Percentiles rank a stretch among this genome's conserved stretches.
These are phyloP conservation scores for Fusarium devonianum DNA, from an alignment of 2,329 filamentous ascomycete genomes.

Conservation along the genomic window DNA sequence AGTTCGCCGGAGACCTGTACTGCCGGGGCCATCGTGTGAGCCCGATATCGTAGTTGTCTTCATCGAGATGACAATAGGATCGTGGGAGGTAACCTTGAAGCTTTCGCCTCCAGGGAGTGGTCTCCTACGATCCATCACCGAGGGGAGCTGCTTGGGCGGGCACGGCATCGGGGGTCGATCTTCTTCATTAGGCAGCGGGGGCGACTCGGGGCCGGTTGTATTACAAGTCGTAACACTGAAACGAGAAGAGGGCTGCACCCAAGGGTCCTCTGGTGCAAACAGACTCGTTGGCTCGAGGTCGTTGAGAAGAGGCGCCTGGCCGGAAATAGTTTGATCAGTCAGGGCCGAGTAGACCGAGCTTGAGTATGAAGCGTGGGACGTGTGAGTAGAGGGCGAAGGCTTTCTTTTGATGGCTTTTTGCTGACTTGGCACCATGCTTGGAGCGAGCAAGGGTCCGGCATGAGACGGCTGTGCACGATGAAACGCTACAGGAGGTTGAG, in stretches of 20 bases:
- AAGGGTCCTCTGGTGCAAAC: conserved; percentile 45
- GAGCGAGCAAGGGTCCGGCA: conserved; percentile 33
- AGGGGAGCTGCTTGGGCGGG: conserved; percentile 30
- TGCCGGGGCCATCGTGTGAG: background rate
- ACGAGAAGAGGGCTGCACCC: conserved; percentile 63
- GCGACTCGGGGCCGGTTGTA: conserved; percentile 51
- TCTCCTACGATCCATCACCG: conserved; percentile 46
- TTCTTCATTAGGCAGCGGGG: conserved; percentile 38
- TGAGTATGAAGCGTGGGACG: conserved; percentile 44
- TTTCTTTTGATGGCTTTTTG: conserved; percentile 56
- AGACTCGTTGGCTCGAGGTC: conserved; percentile 23
- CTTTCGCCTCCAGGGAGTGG: conserved; percentile 40
- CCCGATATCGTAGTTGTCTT: conserved; percentile 29
- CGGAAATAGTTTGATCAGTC: conserved; percentile 35
- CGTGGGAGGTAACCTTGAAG: conserved; percentile 28
- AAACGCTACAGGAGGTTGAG: conserved; percentile 16
- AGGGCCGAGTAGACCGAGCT: conserved; percentile 48
- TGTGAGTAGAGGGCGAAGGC: conserved; percentile 48
- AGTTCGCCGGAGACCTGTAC: background rate
- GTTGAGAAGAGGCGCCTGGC: conserved; percentile 17
- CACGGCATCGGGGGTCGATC: conserved; percentile 38
- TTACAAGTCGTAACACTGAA: conserved; percentile 71
- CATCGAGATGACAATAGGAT: conserved; percentile 43
- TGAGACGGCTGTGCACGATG: conserved; percentile 24
- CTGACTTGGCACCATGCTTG: conserved; percentile 37